Evolutionary conservation across 768 basidiomycete genomes (phyloP), one percentile per base, ranked within the genome.

Genomic region (Collybia sordida): DNA sequence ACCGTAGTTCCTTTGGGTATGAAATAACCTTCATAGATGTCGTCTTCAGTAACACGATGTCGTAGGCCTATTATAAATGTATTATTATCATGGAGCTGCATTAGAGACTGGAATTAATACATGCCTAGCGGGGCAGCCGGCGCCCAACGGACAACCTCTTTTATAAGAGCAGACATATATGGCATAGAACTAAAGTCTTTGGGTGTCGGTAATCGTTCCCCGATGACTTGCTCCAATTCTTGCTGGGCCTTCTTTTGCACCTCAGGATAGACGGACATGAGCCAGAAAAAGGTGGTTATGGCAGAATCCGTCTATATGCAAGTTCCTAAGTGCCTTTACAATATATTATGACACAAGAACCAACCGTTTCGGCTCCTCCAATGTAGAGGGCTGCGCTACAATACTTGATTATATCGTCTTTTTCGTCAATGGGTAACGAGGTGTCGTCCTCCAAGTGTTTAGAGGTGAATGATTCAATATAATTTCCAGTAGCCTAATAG

Each of bases 141-240:
- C n/a, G 54, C 54, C 65, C 64, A 67, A 9, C 69, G 53, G 9
- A 67, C 41, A 0, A 59, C 52, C 49, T 72, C 70, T 31, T 60
- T 65, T 2, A 70, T 53, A 8, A 69, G 24, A 0, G 64, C 66
- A 7, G 51, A 45, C 2, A 70, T 49, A 42, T 69, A 71, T 0
- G 68, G 67, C 21, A 72, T 41, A 6, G 52, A 22, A 1, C 43
- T 47, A 6, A 53, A 42, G 43, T 72, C 71, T 12, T 50, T 51
- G 31, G 66, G 55, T 9, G 45, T 55, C 0, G 72, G 72, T 11
- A 74, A 52, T 0, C 66, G 50, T 3, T 38, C 38, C 0, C 66
- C 67, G 3, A 71, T 45, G 3, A 68, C 65, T 4, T 42, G 15
- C 42, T 69, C 66, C 15, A 74, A 38, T 47, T 73, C 71, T 12